Percentiles rank a stretch among this genome's conserved stretches.
Conservation (phyloP, 345 rosid species). For the Acer campestre region DNA sequence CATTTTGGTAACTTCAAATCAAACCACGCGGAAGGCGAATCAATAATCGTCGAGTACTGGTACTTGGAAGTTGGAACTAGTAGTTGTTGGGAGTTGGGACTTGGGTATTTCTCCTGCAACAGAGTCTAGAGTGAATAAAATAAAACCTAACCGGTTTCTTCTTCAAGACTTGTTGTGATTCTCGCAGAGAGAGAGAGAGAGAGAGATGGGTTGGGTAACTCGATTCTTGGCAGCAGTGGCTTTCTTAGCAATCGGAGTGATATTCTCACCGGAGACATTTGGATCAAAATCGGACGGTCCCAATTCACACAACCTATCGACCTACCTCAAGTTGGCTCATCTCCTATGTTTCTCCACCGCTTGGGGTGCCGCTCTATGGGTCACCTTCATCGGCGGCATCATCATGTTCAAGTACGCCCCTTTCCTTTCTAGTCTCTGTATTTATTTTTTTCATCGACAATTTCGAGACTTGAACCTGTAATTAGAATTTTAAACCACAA, state of each 20-base stretch:
- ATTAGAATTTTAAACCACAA: background rate
- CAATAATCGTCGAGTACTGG: too few relatives aligned
- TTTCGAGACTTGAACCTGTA: background rate
- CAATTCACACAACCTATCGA: conserved; percentile 42
- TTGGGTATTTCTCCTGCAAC: too few relatives aligned
- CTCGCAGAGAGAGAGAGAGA: background rate
- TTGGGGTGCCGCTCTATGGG: conserved; percentile 96
- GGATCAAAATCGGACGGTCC: conserved; percentile 62
- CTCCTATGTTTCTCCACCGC: conserved; percentile 92
- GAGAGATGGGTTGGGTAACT: conserved; percentile 78
- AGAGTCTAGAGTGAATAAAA: too few relatives aligned
- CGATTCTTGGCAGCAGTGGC: conserved; percentile 71
- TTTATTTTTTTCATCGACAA: background rate
- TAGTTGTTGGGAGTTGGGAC: too few relatives aligned
- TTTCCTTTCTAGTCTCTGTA: background rate
- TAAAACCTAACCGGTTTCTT: background rate
- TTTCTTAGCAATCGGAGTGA: conserved; percentile 72
- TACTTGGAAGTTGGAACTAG: too few relatives aligned
- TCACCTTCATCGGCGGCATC: conserved; percentile 98
- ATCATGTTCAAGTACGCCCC: conserved; percentile 86
- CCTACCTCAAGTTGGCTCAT: conserved; percentile 78
- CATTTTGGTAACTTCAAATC: background rate
- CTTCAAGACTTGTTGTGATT: background rate
- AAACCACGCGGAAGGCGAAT: too few relatives aligned
- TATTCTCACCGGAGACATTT: conserved; percentile 88